Evolutionary conservation across 495 filamentous ascomycete genomes (phyloP).

Genomic region (Daldinia loculata): DNA sequence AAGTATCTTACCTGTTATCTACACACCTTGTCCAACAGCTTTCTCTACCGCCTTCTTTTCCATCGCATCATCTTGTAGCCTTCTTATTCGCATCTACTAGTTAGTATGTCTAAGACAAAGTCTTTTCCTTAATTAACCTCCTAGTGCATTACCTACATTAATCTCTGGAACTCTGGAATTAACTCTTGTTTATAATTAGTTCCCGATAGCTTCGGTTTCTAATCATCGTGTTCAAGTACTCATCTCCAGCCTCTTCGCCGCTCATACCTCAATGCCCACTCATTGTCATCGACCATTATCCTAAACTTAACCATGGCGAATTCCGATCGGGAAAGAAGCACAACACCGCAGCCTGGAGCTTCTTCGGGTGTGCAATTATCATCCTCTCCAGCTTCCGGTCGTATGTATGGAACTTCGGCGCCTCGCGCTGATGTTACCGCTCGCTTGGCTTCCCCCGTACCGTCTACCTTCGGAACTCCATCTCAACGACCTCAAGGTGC

Average conservation of each 20-base stretch:
- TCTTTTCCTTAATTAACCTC: neutral
- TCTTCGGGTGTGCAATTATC: constrained; percentile 52
- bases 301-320: constrained; percentile 36
- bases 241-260: neutral
- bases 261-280: constrained; percentile 21
- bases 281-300: constrained; percentile 8
- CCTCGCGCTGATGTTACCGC: constrained; percentile 73
- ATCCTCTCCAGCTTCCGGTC: constrained; percentile 58
- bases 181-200: constrained; percentile 20
- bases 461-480: constrained; percentile 60
- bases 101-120: constrained; percentile 19
- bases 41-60: constrained; percentile 5
- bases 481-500: constrained; percentile 44
- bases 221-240: neutral
- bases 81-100: constrained; percentile 20
- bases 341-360: constrained; percentile 40
- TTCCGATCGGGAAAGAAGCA: constrained; percentile 43
- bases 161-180: constrained; percentile 10
- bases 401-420: constrained; percentile 54
- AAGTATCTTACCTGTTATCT: neutral
- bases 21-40: neutral
- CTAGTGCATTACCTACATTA: neutral
- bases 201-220: constrained; percentile 15
- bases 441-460: constrained; percentile 74
- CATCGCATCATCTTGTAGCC: constrained; percentile 1